These are phyloP conservation scores for Westerdykella ornata DNA, from an alignment of 2,329 filamentous ascomycete species.

Conservation along the genomic window DNA sequence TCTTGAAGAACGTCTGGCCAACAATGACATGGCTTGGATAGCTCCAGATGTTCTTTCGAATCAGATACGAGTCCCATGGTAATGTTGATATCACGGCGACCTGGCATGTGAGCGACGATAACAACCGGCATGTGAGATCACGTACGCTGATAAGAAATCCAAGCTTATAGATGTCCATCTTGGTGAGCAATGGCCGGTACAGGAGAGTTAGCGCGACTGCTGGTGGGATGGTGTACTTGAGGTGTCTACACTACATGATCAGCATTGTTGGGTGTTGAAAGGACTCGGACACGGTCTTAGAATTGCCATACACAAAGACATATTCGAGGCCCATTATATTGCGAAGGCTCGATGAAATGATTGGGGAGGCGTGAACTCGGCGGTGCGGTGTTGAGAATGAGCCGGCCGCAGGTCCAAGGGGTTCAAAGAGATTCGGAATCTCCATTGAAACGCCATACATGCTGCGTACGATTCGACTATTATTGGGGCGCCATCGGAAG, in stretches of 20 bases:
- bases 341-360: slow-evolving; percentile 12
- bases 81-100: slow-evolving; percentile 62
- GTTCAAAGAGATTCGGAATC: too few species aligned
- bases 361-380: too few species aligned
- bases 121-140: slow-evolving; percentile 2
- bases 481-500: too few species aligned
- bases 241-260: slow-evolving; percentile 44
- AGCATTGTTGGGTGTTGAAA: background rate
- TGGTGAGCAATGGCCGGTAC: slow-evolving; percentile 56
- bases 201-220: slow-evolving; percentile 54
- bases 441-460: too few species aligned
- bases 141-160: slow-evolving; percentile 50
- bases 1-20: slow-evolving; percentile 56
- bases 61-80: slow-evolving; percentile 72
- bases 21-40: slow-evolving; percentile 61
- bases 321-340: slow-evolving; percentile 59
- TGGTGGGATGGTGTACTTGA: slow-evolving; percentile 61
- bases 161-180: slow-evolving; percentile 57
- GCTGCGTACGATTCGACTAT: too few species aligned
- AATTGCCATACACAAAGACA: slow-evolving; percentile 53
- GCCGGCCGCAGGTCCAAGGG: too few species aligned
- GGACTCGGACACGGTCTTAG: background rate
- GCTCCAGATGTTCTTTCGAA: slow-evolving; percentile 61
- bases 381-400: too few species aligned
- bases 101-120: slow-evolving; percentile 28